Conservation (phyloP, 2,329 filamentous ascomycete species). For the Gaeumannomyces sp. region DNA sequence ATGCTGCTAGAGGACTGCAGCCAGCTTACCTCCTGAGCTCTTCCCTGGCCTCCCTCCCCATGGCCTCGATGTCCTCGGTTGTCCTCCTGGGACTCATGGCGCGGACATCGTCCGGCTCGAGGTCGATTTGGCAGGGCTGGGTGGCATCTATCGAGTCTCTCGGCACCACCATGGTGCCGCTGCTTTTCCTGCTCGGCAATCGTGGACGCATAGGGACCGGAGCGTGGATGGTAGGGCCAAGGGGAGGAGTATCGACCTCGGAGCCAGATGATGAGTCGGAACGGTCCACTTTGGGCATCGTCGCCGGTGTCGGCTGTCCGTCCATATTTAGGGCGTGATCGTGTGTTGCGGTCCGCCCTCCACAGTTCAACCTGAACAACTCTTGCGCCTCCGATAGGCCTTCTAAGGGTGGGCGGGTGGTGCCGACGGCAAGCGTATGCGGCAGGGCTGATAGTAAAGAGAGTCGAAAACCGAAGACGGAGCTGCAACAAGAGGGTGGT, state of each 20-base stretch:
- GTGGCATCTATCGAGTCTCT: slow-evolving; percentile 64
- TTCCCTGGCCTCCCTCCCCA: slow-evolving; percentile 74
- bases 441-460: background rate
- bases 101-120: slow-evolving; percentile 81
- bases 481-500: slow-evolving; percentile 1
- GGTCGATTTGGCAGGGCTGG: slow-evolving; percentile 66
- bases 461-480: background rate
- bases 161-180: slow-evolving; percentile 75
- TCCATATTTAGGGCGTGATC: background rate
- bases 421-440: background rate
- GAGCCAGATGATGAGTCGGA: slow-evolving; percentile 29
- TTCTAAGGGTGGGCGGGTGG: too few species aligned
- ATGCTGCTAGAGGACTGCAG: slow-evolving; percentile 7
- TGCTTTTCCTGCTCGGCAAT: slow-evolving; percentile 68
- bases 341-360: background rate
- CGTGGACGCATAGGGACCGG: slow-evolving; percentile 56
- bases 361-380: background rate
- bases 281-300: slow-evolving; percentile 20
- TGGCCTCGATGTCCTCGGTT: slow-evolving; percentile 81
- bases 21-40: slow-evolving; percentile 50
- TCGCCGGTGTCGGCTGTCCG: background rate
- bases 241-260: slow-evolving; percentile 19
- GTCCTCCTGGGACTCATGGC: slow-evolving; percentile 92
- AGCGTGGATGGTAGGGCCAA: slow-evolving; percentile 33
- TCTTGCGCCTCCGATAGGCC: background rate